Evolutionary conservation across 2,329 filamentous ascomycete species (phyloP), one percentile per base, ranked within the genome.

Genomic region (Amesomyces nigricolor): DNA sequence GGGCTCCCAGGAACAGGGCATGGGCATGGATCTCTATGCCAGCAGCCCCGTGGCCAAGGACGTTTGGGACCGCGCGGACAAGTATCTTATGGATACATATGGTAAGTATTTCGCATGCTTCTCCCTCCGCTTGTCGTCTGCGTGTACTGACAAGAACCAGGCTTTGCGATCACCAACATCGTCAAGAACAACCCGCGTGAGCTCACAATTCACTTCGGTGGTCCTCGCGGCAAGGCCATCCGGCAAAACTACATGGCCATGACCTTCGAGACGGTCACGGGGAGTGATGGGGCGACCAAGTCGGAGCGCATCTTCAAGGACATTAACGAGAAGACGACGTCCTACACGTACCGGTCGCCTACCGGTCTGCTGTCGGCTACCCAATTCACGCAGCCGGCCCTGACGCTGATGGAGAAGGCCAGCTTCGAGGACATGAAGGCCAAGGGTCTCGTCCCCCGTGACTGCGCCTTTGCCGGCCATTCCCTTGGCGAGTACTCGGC

Each of bases 241-340:
- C 90, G 94, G 61, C 88, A 96, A 69, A 99, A 99, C 75, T 99
- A 99, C 79, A 97, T 97, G 88, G 86, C 92, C 58, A 99, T 99
- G 94, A 97, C 92, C 47, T 99, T 97, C 73, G 94, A 99, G 78
- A 95, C 92, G n/a, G 91, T 99, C 22, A 26, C 22, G 51, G 88
- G 87, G 57, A 77, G 89, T 2, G 94, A 99, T 71, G 94, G 94
- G 26, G 83, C 83, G 37, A 91, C 96, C 77, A 97, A 96, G 75
- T 96, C 94, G 0, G 94, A 99, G 79, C 95, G 92, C 75, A 99
- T 99, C 70, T 99, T 99, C 82, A 97, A 99, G 78, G 91, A 95
- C 67, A 91, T 99, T 66, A 83, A 87, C 66, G 94, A 97, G 75
- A 86, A 80, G 69, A 97, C 92, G 2, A 89, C 88, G 5, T 97